phyloP scores from a whole-genome alignment of 2,329 filamentous ascomycete species.

The Calonectria hawksworthii region DNA sequence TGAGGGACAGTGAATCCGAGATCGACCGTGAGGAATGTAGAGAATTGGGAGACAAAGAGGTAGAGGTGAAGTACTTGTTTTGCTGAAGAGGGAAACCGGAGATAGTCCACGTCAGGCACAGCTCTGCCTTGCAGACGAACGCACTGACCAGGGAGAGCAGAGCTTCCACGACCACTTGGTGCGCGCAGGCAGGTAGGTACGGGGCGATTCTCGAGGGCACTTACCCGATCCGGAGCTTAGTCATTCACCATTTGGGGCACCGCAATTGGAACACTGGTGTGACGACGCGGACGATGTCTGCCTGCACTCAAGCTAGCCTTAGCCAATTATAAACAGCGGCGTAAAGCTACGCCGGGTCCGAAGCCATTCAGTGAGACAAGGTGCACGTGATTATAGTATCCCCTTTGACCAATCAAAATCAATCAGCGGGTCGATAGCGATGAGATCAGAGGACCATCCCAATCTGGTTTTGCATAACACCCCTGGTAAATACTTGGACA shows the following conservation, averaged over 20 bases:
- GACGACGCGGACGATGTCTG: slow-evolving; percentile 25
- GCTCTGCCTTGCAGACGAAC: slow-evolving; percentile 53
- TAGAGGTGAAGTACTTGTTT: slow-evolving; percentile 45
- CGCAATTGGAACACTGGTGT: slow-evolving; percentile 16
- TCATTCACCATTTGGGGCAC: slow-evolving; percentile 15
- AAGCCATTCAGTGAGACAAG: background rate
- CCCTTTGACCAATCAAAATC: background rate
- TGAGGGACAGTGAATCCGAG: slow-evolving; percentile 14
- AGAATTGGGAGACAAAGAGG: slow-evolving; percentile 32
- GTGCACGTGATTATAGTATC: background rate
- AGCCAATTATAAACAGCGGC: background rate
- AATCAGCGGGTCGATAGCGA: background rate
- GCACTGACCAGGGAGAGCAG: slow-evolving; percentile 43
- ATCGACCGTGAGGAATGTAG: slow-evolving; percentile 27
- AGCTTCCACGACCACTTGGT: slow-evolving; percentile 33
- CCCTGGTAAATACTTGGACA: background rate
- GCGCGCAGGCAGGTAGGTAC: slow-evolving; percentile 32
- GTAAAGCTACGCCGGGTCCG: background rate
- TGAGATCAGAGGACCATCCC: background rate
- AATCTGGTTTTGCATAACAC: background rate
- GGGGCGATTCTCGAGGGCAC: background rate
- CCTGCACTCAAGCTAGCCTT: background rate
- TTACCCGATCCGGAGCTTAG: slow-evolving; percentile 41
- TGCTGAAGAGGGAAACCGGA: slow-evolving; percentile 47
- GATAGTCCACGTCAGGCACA: slow-evolving; percentile 62